A percentile compares a stretch with the other conserved stretches of the same genome.
Evolutionary conservation across 805 yeast genomes (phyloP).

Genomic region (Saccharomycopsis babjevae): DNA sequence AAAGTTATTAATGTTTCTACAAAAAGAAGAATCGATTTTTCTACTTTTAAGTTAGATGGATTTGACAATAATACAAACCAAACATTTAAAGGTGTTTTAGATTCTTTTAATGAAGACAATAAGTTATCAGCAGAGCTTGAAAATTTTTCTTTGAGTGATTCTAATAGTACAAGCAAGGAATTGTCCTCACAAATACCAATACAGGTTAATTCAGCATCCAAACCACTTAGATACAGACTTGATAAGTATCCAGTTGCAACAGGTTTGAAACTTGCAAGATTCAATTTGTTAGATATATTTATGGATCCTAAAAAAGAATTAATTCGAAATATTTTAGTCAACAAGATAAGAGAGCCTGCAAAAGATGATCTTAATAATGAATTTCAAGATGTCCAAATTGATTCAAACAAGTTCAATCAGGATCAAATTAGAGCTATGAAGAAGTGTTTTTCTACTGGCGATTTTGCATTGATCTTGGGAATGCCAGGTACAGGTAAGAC

Average conservation of each 20-base stretch:
- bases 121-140: not conserved
- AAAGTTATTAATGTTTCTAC: slow-evolving; percentile 40
- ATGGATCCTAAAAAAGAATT: slow-evolving; percentile 30
- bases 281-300: slow-evolving; percentile 63
- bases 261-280: slow-evolving; percentile 69
- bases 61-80: slow-evolving; percentile 40
- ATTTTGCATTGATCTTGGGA: slow-evolving; percentile 76
- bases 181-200: not conserved
- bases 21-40: slow-evolving; percentile 39
- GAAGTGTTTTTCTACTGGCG: slow-evolving; percentile 52
- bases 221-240: slow-evolving; percentile 41
- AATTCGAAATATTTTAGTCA: slow-evolving; percentile 28
- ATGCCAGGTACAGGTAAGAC: slow-evolving; percentile 97
- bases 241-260: slow-evolving; percentile 73
- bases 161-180: not conserved
- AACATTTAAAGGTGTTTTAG: slow-evolving; percentile 39
- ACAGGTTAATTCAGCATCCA: not conserved
- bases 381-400: slow-evolving; percentile 3
- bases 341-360: slow-evolving; percentile 18
- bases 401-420: slow-evolving; percentile 30
- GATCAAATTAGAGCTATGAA: slow-evolving; percentile 69
- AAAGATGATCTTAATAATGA: not conserved
- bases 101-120: slow-evolving; percentile 4
- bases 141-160: not conserved
- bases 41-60: slow-evolving; percentile 25